Evolutionary conservation across 768 basidiomycete species (phyloP).

Genomic region (Pleurotus giganteus): DNA sequence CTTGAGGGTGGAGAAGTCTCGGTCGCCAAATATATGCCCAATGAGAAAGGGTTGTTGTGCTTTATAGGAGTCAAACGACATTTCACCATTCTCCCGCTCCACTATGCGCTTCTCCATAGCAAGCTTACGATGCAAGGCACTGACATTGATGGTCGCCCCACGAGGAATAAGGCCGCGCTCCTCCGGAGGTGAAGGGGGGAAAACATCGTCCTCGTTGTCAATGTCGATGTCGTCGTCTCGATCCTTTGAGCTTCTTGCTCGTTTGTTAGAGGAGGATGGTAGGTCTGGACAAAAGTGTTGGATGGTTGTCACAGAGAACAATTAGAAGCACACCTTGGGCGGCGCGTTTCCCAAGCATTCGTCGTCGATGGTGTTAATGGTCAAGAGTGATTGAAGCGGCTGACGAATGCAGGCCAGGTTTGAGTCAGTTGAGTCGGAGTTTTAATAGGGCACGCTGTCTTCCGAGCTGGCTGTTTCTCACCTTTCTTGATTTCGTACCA

Average conservation of each 20-base stretch:
- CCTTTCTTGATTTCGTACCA: constrained; percentile 20
- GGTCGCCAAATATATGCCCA: constrained; percentile 80
- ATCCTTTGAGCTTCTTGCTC: constrained; percentile 43
- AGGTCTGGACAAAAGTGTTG: constrained; percentile 12
- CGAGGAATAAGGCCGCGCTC: constrained; percentile 54
- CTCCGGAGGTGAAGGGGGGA: constrained; percentile 53
- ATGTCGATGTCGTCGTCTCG: constrained; percentile 59
- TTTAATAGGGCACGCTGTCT: constrained; percentile 19
- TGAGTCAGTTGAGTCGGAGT: constrained; percentile 24
- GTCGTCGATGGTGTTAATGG: neutral
- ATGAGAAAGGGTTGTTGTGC: constrained; percentile 74
- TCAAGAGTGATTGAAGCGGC: neutral
- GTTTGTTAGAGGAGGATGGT: constrained; percentile 37
- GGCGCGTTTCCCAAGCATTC: constrained; percentile 37
- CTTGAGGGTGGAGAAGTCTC: constrained; percentile 84
- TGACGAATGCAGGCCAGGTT: neutral
- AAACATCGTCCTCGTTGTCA: constrained; percentile 56
- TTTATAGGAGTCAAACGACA: constrained; percentile 62
- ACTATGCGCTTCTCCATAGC: constrained; percentile 57
- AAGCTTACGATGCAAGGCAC: constrained; percentile 76
- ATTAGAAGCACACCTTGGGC: constrained; percentile 32
- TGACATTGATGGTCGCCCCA: constrained; percentile 83
- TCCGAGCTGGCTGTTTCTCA: constrained; percentile 26
- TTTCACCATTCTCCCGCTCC: constrained; percentile 37
- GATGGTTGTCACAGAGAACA: neutral